Conservation (phyloP, 2,329 filamentous ascomycete genomes). For the Triangularia setosa region DNA sequence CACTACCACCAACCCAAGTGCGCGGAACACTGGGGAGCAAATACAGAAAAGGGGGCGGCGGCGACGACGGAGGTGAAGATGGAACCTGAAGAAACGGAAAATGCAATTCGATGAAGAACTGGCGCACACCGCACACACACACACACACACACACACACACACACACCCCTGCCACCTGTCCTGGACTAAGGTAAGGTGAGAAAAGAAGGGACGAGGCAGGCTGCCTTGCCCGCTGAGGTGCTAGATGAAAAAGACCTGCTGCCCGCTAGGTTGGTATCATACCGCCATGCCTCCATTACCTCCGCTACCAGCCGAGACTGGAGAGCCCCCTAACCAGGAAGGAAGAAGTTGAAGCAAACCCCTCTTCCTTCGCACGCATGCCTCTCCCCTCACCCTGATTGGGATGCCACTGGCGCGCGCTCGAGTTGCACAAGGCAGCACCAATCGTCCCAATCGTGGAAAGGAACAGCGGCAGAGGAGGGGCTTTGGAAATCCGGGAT, state of each 20-base stretch:
- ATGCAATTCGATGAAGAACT: background rate
- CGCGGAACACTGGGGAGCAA: background rate
- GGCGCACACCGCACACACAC: background rate
- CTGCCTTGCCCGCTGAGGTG: background rate
- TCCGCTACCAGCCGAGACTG: background rate
- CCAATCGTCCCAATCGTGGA: background rate
- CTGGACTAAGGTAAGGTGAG: background rate
- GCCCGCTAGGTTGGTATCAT: background rate
- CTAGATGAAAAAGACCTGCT: background rate
- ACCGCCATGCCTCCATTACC: background rate
- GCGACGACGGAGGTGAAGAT: background rate
- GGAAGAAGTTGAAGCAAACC: too few species aligned
- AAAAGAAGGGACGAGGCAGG: background rate
- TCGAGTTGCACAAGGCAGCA: background rate
- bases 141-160: too few species aligned
- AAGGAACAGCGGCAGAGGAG: background rate
- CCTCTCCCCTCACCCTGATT: background rate
- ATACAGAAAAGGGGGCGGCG: slow-evolving; percentile 1
- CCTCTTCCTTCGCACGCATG: background rate
- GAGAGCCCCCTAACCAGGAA: background rate
- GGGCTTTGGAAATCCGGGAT: background rate
- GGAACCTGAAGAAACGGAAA: background rate
- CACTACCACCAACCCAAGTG: background rate
- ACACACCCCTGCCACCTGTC: background rate
- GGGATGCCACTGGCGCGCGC: background rate